A percentile compares a stretch with the other conserved stretches of the same genome.
Conservation (phyloP, 805 yeast species). For the Starmerella stigmatis region DNA sequence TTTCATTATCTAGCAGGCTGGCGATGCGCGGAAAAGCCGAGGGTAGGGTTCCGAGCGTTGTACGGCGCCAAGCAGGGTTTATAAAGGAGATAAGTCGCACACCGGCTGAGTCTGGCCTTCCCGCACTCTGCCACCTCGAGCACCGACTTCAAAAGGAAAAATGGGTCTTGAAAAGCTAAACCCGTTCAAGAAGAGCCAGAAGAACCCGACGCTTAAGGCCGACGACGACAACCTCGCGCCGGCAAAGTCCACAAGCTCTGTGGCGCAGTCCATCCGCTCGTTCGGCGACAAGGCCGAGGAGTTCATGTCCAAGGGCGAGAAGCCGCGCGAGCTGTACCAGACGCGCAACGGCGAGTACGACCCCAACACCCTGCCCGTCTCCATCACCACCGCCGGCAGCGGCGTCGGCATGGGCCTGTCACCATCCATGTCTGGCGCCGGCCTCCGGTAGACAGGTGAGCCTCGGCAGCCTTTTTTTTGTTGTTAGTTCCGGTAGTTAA, state of each 20-base stretch:
- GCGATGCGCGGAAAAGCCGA: too few species aligned
- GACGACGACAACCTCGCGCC: slow-evolving; percentile 13
- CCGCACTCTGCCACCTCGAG: too few species aligned
- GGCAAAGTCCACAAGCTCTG: slow-evolving; percentile 17
- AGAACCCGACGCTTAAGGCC: neutral
- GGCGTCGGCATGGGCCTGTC: slow-evolving; percentile 3
- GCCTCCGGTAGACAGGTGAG: slow-evolving; percentile 1
- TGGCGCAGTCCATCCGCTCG: slow-evolving; percentile 18
- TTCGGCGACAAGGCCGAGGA: slow-evolving; percentile 16
- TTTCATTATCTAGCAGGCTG: too few species aligned
- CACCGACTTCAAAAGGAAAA: too few species aligned
- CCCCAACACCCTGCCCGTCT: neutral
- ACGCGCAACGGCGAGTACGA: slow-evolving; percentile 5
- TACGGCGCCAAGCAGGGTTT: neutral
- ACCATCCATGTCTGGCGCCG: neutral
- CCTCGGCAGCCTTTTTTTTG: neutral
- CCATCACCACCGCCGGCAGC: slow-evolving; percentile 1
- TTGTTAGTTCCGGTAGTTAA: neutral
- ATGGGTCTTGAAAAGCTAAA: slow-evolving; percentile 22
- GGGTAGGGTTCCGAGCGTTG: too few species aligned
- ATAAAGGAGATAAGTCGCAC: slow-evolving; percentile 1
- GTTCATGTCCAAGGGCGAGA: slow-evolving; percentile 13
- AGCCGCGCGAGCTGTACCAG: slow-evolving; percentile 12
- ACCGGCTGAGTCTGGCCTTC: too few species aligned
- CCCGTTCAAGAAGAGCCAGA: slow-evolving; percentile 20